Conservation (phyloP, 202 grass and related monocot species). For the Musa balbisiana region DNA sequence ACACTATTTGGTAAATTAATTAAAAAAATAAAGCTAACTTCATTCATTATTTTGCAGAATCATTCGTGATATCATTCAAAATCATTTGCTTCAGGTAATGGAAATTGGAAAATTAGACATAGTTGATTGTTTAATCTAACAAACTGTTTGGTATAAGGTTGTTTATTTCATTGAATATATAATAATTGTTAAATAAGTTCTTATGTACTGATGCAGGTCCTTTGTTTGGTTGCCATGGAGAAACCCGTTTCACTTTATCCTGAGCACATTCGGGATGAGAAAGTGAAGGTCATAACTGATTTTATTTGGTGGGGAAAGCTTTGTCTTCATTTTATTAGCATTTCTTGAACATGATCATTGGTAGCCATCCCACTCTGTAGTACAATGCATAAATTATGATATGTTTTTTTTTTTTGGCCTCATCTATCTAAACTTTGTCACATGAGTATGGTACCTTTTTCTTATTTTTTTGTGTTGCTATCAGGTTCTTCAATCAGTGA, state of each 20-base stretch:
- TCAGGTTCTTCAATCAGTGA: constrained; percentile 89
- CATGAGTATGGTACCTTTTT: too few relatives aligned
- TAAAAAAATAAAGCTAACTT: constrained; percentile 14
- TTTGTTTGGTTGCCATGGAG: constrained; percentile 98
- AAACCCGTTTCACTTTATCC: constrained; percentile 92
- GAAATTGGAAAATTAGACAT: background rate
- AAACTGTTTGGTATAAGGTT: background rate
- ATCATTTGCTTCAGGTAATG: constrained; percentile 94
- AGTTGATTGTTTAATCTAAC: too few relatives aligned
- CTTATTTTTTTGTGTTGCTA: background rate
- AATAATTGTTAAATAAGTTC: constrained; percentile 15
- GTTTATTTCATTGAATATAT: background rate
- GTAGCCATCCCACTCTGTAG: too few relatives aligned
- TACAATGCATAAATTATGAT: too few relatives aligned
- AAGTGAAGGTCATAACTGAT: constrained; percentile 75
- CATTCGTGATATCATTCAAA: constrained; percentile 99
- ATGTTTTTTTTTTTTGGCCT: background rate
- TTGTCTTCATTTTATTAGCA: background rate
- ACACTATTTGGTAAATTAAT: background rate
- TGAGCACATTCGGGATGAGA: constrained; percentile 99
- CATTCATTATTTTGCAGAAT: constrained; percentile 70
- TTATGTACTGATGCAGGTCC: constrained; percentile 47
- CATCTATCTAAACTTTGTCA: too few relatives aligned
- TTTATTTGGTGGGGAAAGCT: background rate
- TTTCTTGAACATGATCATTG: too few relatives aligned